Evolutionary conservation across 2,329 filamentous ascomycete genomes (phyloP).

Genomic region (Clonostachys byssicola): DNA sequence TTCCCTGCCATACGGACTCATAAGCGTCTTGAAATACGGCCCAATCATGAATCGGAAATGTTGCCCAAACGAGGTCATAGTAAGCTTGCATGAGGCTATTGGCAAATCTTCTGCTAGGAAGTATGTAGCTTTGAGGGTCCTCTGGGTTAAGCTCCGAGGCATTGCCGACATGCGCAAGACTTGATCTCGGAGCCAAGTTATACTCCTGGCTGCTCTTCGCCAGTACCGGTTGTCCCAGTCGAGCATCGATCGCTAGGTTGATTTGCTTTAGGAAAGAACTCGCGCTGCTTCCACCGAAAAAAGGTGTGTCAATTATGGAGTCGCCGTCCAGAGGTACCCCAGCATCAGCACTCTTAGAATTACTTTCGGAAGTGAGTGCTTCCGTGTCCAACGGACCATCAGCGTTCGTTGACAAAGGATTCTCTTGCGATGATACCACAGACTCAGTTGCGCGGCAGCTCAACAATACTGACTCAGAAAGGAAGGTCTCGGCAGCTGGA

Average conservation of each 20-base stretch:
- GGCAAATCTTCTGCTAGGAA: slow-evolving; percentile 1
- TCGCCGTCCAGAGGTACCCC: background rate
- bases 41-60: slow-evolving; percentile 2
- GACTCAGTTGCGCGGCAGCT: too few relatives aligned
- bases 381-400: too few relatives aligned
- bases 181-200: too few relatives aligned
- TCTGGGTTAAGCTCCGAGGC: background rate
- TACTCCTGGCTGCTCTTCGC: background rate
- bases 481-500: too few relatives aligned
- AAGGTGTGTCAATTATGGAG: background rate
- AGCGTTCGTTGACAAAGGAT: too few relatives aligned
- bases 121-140: background rate
- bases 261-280: slow-evolving; percentile 3
- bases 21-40: background rate
- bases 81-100: background rate
- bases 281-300: slow-evolving; percentile 3
- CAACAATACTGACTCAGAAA: too few relatives aligned
- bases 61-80: slow-evolving; percentile 1
- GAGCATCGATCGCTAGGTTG: slow-evolving; percentile 2
- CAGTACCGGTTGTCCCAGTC: background rate
- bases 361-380: too few relatives aligned
- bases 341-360: background rate
- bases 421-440: too few relatives aligned
- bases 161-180: too few relatives aligned
- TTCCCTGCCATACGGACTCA: background rate